Evolutionary conservation across 192 early-diverging fungal genomes (phyloP), one percentile per base, ranked within the genome.

Genomic region (Haplosporangium gracile): DNA sequence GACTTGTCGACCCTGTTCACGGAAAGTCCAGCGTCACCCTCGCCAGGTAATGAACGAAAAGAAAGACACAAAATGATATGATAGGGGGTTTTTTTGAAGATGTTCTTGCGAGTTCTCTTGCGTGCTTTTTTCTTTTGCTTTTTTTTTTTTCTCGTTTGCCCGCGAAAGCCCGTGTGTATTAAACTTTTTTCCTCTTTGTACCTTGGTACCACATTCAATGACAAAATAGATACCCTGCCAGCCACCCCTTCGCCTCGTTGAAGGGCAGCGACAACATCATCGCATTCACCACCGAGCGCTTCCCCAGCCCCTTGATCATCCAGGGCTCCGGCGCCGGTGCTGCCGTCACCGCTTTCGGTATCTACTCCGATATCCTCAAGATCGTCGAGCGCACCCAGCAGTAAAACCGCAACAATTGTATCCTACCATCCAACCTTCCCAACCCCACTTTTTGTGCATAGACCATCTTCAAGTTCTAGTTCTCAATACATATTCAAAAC

Each of bases 261-360:
- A 96, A 97, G 91, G 99, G 98, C 47, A 97, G 97, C 90, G 99
- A 99, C 83, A 99, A 99, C 86, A 98, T 99, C 80, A 96, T 99
- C 88, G 95, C 96, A 16, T 98, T 99, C 86, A 97, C 96, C 16
- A 99, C 98, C 0, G 93, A 96, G 89, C 89, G 96, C 34, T 99
- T 99, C 94, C 95, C 98, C 29, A 98, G 93, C 87, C 95, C 96
- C 40, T 89, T 99, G 72, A 99, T 99, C 87, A 94, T 99, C 72
- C 97, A 98, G 91, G 97, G 97, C 5, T 93, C 96, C 74, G 98
- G 99, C 24, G 99, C 99, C 34, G 99, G 99, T 15, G 97, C 96
- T 38, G 97, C 95, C 29, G 99, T 99, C 73, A 99, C 99, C 49
- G 97, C 99, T 7, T 99, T 97, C 92, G 99, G 99, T 43, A 97